Evolutionary conservation across 495 filamentous ascomycete genomes (phyloP), one percentile per base, ranked within the genome.

Genomic region (Darksidea phi): DNA sequence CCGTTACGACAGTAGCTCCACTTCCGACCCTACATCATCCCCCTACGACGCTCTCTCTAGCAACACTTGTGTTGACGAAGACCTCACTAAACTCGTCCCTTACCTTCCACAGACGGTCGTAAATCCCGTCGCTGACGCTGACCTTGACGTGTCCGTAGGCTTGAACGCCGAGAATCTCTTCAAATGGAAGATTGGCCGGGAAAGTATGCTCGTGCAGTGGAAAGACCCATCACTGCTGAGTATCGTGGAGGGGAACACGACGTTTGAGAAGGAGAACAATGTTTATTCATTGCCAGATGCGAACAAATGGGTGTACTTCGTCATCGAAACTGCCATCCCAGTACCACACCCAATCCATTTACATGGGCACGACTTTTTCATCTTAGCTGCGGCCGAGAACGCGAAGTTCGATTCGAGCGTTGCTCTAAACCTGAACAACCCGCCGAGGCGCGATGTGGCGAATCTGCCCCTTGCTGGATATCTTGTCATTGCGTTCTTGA

Each of bases 311-410:
- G 59, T 59, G 2, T 67, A 67, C 36, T 58, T 32, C 8, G 54
- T 67, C 25, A 63, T 67, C 50, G 59, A 63, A 53, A 58, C 53
- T 6, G 24, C 59, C 10, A 45, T 72, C 25, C 62, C 67, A 6
- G 43, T 72, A 0, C 67, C 67, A 8, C 71, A 76, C 53, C 73
- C 73, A 6, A 70, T 74, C 64, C 72, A 75, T 64, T 58, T 75
- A 7, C 73, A 75, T 52, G 73, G 73, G 5, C 73, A 75, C 62
- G 72, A 74, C 54, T 76, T 73, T 58, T 71, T 63, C 47, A 57
- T 74, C 15, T 70, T 76, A 8, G 71, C 67, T 20, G 43, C 41
- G 7, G 65, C 62, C 10, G 53, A 46, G n/a, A 42, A 34, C 6
- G 68, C 69, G 1, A 54, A 18, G 7, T 67, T 53, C 32, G 56